Percentiles rank a stretch among this genome's conserved stretches.
These are phyloP conservation scores for Venturia aucupariae DNA, from an alignment of 2,329 filamentous ascomycete species.

Conservation along the genomic window DNA sequence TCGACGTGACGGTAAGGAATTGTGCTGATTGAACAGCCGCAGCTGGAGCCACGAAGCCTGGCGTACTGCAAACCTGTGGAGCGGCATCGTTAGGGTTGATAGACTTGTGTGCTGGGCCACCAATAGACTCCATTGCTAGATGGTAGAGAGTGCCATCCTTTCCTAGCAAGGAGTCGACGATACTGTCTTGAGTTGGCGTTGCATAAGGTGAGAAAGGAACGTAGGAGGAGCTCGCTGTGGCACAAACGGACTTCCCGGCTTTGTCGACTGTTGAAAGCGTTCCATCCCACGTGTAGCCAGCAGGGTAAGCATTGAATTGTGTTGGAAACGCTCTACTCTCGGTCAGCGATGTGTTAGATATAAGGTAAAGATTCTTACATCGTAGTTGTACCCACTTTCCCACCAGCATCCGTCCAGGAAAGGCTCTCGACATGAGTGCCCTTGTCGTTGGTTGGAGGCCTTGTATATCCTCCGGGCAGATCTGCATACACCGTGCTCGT, in stretches of 20 bases:
- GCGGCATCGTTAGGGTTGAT: constrained; percentile 13
- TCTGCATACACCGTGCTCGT: constrained; percentile 13
- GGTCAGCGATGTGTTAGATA: not conserved
- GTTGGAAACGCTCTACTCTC: constrained; percentile 7
- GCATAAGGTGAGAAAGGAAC: constrained; percentile 8
- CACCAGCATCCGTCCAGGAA: not conserved
- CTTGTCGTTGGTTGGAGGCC: constrained; percentile 14
- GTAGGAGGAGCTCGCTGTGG: not conserved
- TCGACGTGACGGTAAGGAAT: constrained; percentile 4
- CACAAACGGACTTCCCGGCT: constrained; percentile 7
- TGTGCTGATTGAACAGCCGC: not conserved
- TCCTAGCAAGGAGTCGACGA: not conserved
- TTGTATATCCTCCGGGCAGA: constrained; percentile 15
- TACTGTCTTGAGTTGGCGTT: not conserved
- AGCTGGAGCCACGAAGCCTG: not conserved
- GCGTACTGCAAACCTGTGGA: not conserved
- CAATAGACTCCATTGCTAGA: not conserved
- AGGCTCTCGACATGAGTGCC: constrained; percentile 12
- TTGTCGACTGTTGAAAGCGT: constrained; percentile 10
- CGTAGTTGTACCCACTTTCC: not conserved
- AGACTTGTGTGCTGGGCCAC: not conserved
- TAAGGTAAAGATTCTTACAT: not conserved
- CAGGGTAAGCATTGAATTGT: constrained; percentile 1
- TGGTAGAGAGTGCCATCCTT: constrained; percentile 8
- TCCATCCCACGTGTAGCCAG: constrained; percentile 8